Evolutionary conservation across 1,139 yeast species (phyloP), one percentile per base, ranked within the genome.

Genomic region (Yamadazyma sp.): DNA sequence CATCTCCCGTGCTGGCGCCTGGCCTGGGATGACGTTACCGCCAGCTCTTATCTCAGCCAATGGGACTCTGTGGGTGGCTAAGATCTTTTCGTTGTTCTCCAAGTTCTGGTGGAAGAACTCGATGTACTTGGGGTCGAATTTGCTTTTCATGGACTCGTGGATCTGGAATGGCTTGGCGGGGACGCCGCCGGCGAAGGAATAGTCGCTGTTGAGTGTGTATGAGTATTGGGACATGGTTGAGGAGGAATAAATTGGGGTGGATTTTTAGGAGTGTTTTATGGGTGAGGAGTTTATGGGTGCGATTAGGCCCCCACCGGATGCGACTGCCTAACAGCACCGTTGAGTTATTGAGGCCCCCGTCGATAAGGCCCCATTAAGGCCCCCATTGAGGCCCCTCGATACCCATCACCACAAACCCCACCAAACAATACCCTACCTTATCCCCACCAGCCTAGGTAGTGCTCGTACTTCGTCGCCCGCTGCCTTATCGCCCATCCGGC

Each of bases 1-100:
- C 56, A 68, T 47, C 25, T 53, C 54, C 24, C 52, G 49, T 33
- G 56, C 43, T 2, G 69, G 63, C 17, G 66, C 51, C 44, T 66
- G 75, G 6, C 76, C 76, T 0, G 76, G 75, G 44, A 70, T 65
- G n/a, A 69, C 70, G 41, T 67, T 69, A 1, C 77, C 77, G n/a
- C 69, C 72, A 1, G 59, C 59, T 45, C 73, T 58, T 15, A 67
- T 55, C 16, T 48, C 48, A 2, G 54, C 59, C 41, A 73, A 56
- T 6, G 76, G 75, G 8, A 54, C 56, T 40, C 72, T 55, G 43
- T 72, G 74, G 11, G 76, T 70, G 46, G 65, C 71, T 20, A 69
- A 50, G 30, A 72, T 58, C 40, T 58, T 60, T 15, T 69, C 61
- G 29, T 61, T 55, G 26, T 55, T 42, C 22, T 56, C 47, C 43